phyloP scores from a whole-genome alignment of 192 early-diverging fungal species.

The Coemansia javaensis region DNA sequence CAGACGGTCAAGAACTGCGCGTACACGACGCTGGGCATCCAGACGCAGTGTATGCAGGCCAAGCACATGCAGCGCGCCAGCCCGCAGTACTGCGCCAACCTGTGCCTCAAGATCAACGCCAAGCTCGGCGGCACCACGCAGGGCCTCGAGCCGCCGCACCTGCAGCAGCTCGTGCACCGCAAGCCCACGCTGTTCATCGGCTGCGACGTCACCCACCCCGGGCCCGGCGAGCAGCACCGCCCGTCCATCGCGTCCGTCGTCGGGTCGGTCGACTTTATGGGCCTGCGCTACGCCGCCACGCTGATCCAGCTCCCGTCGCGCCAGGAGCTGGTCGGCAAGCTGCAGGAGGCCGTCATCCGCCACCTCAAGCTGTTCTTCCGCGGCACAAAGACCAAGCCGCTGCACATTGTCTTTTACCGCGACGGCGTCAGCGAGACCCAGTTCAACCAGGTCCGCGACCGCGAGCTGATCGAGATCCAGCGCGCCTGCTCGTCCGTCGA shows the following conservation, averaged over 20 bases:
- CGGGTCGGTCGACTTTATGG: slow-evolving; percentile 62
- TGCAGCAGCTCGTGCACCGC: slow-evolving; percentile 52
- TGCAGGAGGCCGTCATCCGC: slow-evolving; percentile 57
- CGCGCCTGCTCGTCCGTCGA: slow-evolving; percentile 61
- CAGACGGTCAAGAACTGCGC: slow-evolving; percentile 82
- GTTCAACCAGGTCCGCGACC: slow-evolving; percentile 67
- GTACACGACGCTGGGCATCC: slow-evolving; percentile 83
- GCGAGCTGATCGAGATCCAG: slow-evolving; percentile 71
- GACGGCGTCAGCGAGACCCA: slow-evolving; percentile 90
- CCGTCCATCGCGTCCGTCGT: slow-evolving; percentile 78
- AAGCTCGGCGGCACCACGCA: slow-evolving; percentile 91
- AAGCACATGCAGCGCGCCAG: slow-evolving; percentile 72
- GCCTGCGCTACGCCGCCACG: slow-evolving; percentile 58
- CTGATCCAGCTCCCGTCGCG: slow-evolving; percentile 65
- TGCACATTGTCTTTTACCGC: slow-evolving; percentile 79
- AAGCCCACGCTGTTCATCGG: slow-evolving; percentile 89
- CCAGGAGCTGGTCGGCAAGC: slow-evolving; percentile 66
- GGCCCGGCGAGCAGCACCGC: slow-evolving; percentile 58
- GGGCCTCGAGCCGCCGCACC: slow-evolving; percentile 49
- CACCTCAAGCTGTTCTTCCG: slow-evolving; percentile 63
- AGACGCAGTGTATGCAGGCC: slow-evolving; percentile 87
- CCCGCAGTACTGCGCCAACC: slow-evolving; percentile 92
- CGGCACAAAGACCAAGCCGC: slow-evolving; percentile 58
- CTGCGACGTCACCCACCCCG: slow-evolving; percentile 85
- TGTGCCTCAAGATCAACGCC: slow-evolving; percentile 90